These are phyloP conservation scores for Xylaria arbuscula DNA, from an alignment of 2,329 filamentous ascomycete genomes.

Conservation along the genomic window DNA sequence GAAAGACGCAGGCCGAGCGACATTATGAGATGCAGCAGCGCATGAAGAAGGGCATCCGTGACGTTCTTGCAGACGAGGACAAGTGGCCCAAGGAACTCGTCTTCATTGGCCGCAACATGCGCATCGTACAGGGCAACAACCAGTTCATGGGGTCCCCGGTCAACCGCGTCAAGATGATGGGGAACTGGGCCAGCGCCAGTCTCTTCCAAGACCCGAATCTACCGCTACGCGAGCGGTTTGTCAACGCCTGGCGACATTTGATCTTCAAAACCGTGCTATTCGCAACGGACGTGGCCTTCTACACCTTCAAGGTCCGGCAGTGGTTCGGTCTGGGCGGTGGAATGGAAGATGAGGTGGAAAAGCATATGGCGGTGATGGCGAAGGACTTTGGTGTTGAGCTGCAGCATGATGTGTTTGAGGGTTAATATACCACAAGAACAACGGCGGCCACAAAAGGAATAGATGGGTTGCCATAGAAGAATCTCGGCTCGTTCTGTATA, in stretches of 20 bases:
- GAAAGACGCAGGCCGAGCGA: conserved; percentile 72
- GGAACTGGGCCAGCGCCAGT: conserved; percentile 86
- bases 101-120: conserved; percentile 90
- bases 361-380: conserved; percentile 85
- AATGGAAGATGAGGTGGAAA: conserved; percentile 95
- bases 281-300: conserved; percentile 83
- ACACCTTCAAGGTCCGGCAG: conserved; percentile 81
- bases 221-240: conserved; percentile 69
- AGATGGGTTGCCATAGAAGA: conserved; percentile 29
- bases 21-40: conserved; percentile 90
- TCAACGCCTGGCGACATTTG: conserved; percentile 79
- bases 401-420: conserved; percentile 88
- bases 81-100: conserved; percentile 92
- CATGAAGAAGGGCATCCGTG: conserved; percentile 75
- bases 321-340: conserved; percentile 79
- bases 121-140: conserved; percentile 94
- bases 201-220: conserved; percentile 80
- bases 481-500: conserved; percentile 37
- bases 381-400: conserved; percentile 92
- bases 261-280: conserved; percentile 84
- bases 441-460: conserved; percentile 7
- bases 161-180: conserved; percentile 94
- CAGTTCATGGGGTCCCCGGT: conserved; percentile 90
- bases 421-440: conserved; percentile 58
- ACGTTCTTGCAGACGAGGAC: conserved; percentile 83